Conservation (phyloP, 768 basidiomycete genomes). For the Lactifluus rugatus region DNA sequence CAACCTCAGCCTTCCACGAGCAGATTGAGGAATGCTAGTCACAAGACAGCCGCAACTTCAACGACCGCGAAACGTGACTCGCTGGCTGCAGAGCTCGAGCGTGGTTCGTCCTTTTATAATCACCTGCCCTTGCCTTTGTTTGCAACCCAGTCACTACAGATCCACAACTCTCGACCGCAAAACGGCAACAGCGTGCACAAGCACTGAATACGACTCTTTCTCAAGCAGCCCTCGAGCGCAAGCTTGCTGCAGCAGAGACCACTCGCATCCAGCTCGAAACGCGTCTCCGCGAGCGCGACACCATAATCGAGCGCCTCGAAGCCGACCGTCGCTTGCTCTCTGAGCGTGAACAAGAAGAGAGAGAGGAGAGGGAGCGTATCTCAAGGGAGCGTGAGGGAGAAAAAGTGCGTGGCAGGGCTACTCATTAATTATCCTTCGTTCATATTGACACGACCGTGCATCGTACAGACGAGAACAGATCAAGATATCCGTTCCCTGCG, state of each 20-base stretch:
- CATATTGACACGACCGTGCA: not conserved
- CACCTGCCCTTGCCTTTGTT: not conserved
- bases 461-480: conserved; percentile 38
- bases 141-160: conserved; percentile 31
- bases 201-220: conserved; percentile 52
- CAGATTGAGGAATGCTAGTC: not conserved
- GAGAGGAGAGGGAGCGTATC: conserved; percentile 56
- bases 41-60: conserved; percentile 15
- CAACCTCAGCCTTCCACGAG: not conserved
- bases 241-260: conserved; percentile 51
- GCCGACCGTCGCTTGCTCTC: conserved; percentile 59
- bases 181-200: conserved; percentile 57
- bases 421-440: not conserved
- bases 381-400: conserved; percentile 41
- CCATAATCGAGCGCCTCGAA: conserved; percentile 54
- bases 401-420: conserved; percentile 37
- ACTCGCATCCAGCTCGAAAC: conserved; percentile 56
- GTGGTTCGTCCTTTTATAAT: conserved; percentile 31
- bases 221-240: conserved; percentile 58
- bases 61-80: conserved; percentile 48
- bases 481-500: conserved; percentile 45
- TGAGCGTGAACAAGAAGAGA: conserved; percentile 58
- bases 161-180: conserved; percentile 54
- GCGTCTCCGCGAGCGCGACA: conserved; percentile 56
- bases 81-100: conserved; percentile 55